Percentiles rank a stretch among this genome's conserved stretches.
phyloP scores from a whole-genome alignment of 192 early-diverging fungal genomes.

The Podila verticillata region DNA sequence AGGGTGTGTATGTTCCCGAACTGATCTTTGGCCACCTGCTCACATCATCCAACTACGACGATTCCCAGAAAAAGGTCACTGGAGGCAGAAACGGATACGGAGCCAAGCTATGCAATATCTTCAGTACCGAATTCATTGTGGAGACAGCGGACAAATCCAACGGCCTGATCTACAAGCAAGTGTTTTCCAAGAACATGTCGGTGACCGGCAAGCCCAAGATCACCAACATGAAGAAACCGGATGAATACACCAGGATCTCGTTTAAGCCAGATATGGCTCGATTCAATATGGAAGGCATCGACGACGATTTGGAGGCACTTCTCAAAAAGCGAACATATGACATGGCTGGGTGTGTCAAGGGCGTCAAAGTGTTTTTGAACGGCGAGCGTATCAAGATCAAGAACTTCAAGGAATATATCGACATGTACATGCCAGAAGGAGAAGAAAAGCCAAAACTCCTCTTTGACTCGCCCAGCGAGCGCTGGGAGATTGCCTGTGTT shows the following conservation, averaged over 20 bases:
- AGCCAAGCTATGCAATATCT: slow-evolving; percentile 97
- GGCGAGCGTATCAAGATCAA: slow-evolving; percentile 83
- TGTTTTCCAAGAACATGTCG: slow-evolving; percentile 92
- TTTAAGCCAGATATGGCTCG: slow-evolving; percentile 94
- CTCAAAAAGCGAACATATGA: slow-evolving; percentile 95
- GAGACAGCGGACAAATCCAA: slow-evolving; percentile 85
- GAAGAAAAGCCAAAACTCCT: slow-evolving; percentile 62
- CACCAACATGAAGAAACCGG: slow-evolving; percentile 67
- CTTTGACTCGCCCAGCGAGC: slow-evolving; percentile 79
- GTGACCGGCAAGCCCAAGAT: slow-evolving; percentile 79
- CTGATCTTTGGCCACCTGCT: slow-evolving; percentile 97
- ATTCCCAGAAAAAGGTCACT: slow-evolving; percentile 92
- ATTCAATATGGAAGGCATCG: slow-evolving; percentile 89
- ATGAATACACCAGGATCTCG: slow-evolving; percentile 91
- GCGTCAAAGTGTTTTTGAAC: slow-evolving; percentile 90
- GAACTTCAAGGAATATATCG: slow-evolving; percentile 90
- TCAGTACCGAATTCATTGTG: slow-evolving; percentile 92
- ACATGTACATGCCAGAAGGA: slow-evolving; percentile 70
- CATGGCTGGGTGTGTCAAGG: slow-evolving; percentile 85
- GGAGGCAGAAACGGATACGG: slow-evolving; percentile 96
- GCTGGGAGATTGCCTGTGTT: slow-evolving; percentile 95
- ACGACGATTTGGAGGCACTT: slow-evolving; percentile 87
- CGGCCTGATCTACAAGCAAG: slow-evolving; percentile 84
- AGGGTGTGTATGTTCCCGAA: slow-evolving; percentile 93
- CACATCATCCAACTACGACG: slow-evolving; percentile 98